Evolutionary conservation across 495 filamentous ascomycete genomes (phyloP), one percentile per base, ranked within the genome.

Genomic region (Daldinia bambusicola): DNA sequence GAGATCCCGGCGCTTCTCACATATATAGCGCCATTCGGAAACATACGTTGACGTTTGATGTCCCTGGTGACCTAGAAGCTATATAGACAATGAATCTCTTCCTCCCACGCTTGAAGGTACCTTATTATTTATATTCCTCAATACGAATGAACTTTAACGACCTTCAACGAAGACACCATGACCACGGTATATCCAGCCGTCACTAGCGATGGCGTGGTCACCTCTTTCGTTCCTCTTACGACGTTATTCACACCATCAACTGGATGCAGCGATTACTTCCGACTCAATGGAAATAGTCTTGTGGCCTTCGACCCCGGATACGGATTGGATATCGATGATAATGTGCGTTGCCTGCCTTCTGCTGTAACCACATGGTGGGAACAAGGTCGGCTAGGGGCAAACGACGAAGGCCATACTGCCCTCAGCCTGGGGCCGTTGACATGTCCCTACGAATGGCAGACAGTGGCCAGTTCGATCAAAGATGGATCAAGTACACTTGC

Each of bases 341-440:
- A 43, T 30, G 60, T 72, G 31, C 63, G 58, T 48, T 72, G 69
- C 41, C 0, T 53, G 32, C 69, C 69, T 40, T 63, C 63, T 4
- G 69, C 69, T 32, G 69, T 67, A 51, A 72, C 69, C 45, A 67
- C 69, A 9, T 72, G 69, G 69, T 72, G 63, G 69, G 69, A 67
- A 34, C 63, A 72, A 56, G 69, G 63, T 26, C 57, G 69, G 18
- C 26, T 72, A 13, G 69, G 69, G 18, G 53, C 1, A n/a, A 34
- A 53, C 18, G 31, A 16, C 8, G 63, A 67, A 1, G 63, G 53
- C 50, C 68, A 71, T 59, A 71, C 68, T 37, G 63, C 69, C 37
- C 18, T 72, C 41, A 72, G 63, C 45, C 14, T 67, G 13, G 69
- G 69, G 22, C 69, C 69, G 63, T 30, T 72, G 18, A 31, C 37